Base-by-base conservation (phyloP, 495 filamentous ascomycete genomes). In the Aspergillus asperescens region DNA sequence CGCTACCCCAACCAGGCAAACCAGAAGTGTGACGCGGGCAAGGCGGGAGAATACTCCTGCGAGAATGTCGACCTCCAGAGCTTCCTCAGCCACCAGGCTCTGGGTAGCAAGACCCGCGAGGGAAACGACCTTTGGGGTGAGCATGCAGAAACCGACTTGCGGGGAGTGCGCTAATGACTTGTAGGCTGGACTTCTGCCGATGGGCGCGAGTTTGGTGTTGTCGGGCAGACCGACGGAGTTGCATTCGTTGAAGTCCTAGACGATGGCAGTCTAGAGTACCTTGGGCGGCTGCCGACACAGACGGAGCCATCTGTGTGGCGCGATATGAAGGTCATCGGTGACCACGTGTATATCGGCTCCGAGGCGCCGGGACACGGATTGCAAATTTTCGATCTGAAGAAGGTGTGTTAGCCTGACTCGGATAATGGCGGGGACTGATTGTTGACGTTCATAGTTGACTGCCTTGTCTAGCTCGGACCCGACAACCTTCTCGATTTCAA, bases 101-200 rank as follows among this genome's bases (percentile, higher is more conserved):
- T 60, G 57, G 57, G 53, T 7, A 60, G 52, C 18, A 25, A 6
- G 16, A 60, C 52, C 24, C 57, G 57, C 31, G 57, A 60, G 42
- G 57, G 57, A 1, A 60, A 60, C 29, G 57, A 60, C 50, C 13
- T 60, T 9, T 60, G 57, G 57, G 57, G 52, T 60, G 32, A 34
- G 56, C 43, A 18, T 1, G 10, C 28, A 35, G 2, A 12, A 4
- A 15, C 10, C 10, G 13, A n/a, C n/a, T 16, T 4, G 13, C 32
- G 4, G 4, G 10, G 32, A 4, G 3, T 35, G 27, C 24, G 39
- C 34, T 51, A 18, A 43, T 4, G 13, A 24, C 5, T 2, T 13
- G 19, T 18, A 60, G 57, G 57, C 7, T 60, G 57, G 57, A 52
- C 48, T 2, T 60, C 57, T 23, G 34, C 48, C 13, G 52, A 52